A percentile compares a stretch with the other conserved stretches of the same genome.
These are phyloP conservation scores for Eutrema heterophyllum DNA, from an alignment of 345 rosid genomes.

Conservation along the genomic window DNA sequence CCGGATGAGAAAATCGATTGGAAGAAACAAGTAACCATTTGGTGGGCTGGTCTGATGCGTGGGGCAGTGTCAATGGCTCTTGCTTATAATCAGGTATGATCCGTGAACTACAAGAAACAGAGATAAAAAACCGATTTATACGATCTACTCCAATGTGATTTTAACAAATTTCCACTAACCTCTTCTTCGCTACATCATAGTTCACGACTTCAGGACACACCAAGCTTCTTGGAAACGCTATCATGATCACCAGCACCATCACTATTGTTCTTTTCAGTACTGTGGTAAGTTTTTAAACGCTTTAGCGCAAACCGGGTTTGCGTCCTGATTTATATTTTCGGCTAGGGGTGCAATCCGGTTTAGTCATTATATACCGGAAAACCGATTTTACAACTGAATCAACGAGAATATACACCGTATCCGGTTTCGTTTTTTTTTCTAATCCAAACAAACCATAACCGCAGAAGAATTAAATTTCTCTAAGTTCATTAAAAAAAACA, in stretches of 20 bases:
- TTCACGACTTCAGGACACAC: conserved; percentile 66
- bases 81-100: conserved; percentile 82
- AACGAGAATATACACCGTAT: not conserved
- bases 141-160: not conserved
- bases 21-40: conserved; percentile 82
- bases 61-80: conserved; percentile 98
- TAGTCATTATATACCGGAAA: not conserved
- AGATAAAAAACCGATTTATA: not conserved
- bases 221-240: conserved; percentile 57
- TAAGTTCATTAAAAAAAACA: too few species aligned
- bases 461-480: too few species aligned
- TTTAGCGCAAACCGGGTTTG: not conserved
- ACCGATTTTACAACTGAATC: too few species aligned
- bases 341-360: not conserved
- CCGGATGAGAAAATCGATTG: conserved; percentile 44
- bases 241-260: conserved; percentile 95
- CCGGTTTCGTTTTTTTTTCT: not conserved
- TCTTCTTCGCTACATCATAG: conserved; percentile 36
- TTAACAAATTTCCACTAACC: not conserved
- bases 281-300: conserved; percentile 47
- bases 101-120: not conserved
- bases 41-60: conserved; percentile 99
- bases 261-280: conserved; percentile 94
- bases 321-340: not conserved
- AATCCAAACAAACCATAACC: too few species aligned